Base-by-base conservation (phyloP, 345 rosid species). In the Corchorus capsularis region DNA sequence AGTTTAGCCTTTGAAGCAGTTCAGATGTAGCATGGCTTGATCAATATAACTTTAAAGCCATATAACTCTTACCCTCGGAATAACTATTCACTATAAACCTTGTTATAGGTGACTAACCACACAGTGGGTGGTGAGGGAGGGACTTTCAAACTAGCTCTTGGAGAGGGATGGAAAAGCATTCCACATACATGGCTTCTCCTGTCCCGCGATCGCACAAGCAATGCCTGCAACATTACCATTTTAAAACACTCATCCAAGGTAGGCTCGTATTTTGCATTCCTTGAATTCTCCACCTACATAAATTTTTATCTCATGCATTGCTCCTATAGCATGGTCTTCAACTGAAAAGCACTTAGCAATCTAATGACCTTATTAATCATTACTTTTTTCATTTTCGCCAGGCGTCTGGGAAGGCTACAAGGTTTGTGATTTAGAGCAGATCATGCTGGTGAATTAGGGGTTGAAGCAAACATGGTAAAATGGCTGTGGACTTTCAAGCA, bases 131-230 rank as follows among this genome's bases (percentile, higher is more conserved):
- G 95, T 80, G 94, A 86, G 63, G 90, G 87, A 55, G 91, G 95
- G 65, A 73, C 72, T 63, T 77, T 65, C 49, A 94, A 92, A 85
- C 97, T 95, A 34, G 97, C 98, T 76, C 94, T 92, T 41, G 98
- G 98, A 55, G 94, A 92, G 87, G 84, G 87, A 73, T 93, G 98
- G 98, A 92, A 92, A 84, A 86, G 84, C 81, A 82, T 94, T 63
- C 92, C 98, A 34, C 95, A 94, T 68, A 85, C 82, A 78, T 88
- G 98, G 86, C 90, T 94, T 63, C 76, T 85, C 77, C 81, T 92
- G 37, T 86, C 88, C 22, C 85, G 80, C 15, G 86, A 87, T 63
- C 80, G 46, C 41, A 82, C 74, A 49, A 90, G 79, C 79, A 79
- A 56, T 65, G 60, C 67, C 65, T 75, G 77, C 84, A 81, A 82